These are phyloP conservation scores for Trichoderma sp. DNA, from an alignment of 2,329 filamentous ascomycete genomes.

Conservation along the genomic window DNA sequence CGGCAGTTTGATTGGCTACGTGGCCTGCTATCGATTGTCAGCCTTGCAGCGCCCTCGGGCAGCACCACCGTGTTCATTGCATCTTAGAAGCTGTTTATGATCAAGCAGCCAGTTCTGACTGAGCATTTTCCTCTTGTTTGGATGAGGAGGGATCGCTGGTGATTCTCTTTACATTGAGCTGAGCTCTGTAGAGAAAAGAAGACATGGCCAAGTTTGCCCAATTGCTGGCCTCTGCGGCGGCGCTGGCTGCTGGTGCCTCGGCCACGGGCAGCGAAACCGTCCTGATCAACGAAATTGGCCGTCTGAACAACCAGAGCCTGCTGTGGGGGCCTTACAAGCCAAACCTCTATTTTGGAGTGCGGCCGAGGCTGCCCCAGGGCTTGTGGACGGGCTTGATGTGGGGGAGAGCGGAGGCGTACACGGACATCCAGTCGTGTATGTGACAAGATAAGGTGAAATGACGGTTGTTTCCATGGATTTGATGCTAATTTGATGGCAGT, in stretches of 20 bases:
- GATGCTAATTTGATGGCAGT: conserved; percentile 45
- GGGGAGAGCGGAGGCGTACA: conserved; percentile 78
- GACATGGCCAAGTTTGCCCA: conserved; percentile 34
- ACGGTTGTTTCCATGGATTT: not conserved
- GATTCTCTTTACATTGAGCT: conserved; percentile 8
- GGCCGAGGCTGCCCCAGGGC: conserved; percentile 77
- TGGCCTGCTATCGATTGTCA: not conserved
- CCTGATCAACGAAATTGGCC: conserved; percentile 48
- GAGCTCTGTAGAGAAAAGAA: not conserved
- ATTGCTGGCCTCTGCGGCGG: conserved; percentile 31
- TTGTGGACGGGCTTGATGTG: conserved; percentile 83
- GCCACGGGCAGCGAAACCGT: conserved; percentile 36
- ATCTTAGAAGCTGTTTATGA: not conserved
- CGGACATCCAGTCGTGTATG: conserved; percentile 70
- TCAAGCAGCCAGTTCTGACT: not conserved
- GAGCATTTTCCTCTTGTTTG: not conserved
- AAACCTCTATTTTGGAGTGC: conserved; percentile 90
- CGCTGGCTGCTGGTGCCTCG: conserved; percentile 27
- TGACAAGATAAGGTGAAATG: not conserved
- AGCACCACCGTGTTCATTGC: conserved; percentile 18
- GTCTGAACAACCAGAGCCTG: conserved; percentile 73
- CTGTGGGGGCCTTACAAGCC: conserved; percentile 95
- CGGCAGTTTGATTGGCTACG: not conserved
- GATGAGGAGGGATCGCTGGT: not conserved
- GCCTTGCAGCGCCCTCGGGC: conserved; percentile 16